Evolutionary conservation across 345 rosid genomes (phyloP), one percentile per base, ranked within the genome.

Genomic region (Hevea brasiliensis): DNA sequence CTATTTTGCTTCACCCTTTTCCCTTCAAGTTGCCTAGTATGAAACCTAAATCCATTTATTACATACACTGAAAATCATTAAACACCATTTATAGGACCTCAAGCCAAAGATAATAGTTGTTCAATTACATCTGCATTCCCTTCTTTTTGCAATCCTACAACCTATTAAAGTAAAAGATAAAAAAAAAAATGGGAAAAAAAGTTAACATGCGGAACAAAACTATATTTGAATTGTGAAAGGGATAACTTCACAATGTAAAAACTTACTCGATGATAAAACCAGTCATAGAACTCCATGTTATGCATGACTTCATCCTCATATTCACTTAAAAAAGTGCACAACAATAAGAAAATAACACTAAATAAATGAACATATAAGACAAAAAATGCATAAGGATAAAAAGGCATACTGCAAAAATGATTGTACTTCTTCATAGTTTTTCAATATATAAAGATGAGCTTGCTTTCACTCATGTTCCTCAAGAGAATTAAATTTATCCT

Each of bases 11-110:
- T 50, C 9, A 23, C 13, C 37, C 63, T 21, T 70, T 18, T 70
- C n/a, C 37, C 35, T 40, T 57, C 54, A 23, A 23, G 23, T 17
- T 61, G 2, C 12, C 20, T 48, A 3, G 68, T 61, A 5, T 50
- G 68, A 51, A 72, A 72, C 40, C 47, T 72, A 27, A 20, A 72
- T 8, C 68, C 68, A 72, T 72, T 72, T 5, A 72, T 37, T 21
- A 47, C 35, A 26, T n/a, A 72, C 20, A 47, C 26, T 17, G 10
- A 45, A 40, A 59, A 64, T 20, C 47, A 15, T 17, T 26, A 20
- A 2, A 50, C 75, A 61, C 6, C 5, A 8, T 23, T 6, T 3
- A 24, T 8, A 8, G 61, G 69, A 62, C 68, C 75, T 1, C 58
- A 37, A 47, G 75, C 41, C 7, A 61, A 35, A 0, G 67, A 47